phyloP scores from a whole-genome alignment of 2,329 filamentous ascomycete species.

The Neophaeococcomyces aloes region DNA sequence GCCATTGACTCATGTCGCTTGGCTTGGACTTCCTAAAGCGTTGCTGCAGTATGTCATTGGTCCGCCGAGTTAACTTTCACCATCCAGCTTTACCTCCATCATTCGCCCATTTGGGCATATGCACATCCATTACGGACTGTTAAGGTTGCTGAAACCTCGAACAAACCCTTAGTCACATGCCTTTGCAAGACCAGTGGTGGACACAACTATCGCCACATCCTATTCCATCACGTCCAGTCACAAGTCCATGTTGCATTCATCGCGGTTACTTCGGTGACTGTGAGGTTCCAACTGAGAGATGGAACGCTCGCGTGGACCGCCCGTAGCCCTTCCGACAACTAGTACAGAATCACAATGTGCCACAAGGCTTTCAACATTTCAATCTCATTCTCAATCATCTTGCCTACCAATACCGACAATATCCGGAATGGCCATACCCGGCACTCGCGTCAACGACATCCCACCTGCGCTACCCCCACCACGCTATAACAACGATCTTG shows the following conservation, averaged over 20 bases:
- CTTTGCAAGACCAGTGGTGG: not conserved
- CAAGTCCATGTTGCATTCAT: not conserved
- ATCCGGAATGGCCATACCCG: slow-evolving; percentile 52
- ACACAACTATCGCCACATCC: not conserved
- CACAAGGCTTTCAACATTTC: slow-evolving; percentile 22
- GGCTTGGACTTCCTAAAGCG: not conserved
- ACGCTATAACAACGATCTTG: slow-evolving; percentile 46
- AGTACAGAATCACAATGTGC: slow-evolving; percentile 11
- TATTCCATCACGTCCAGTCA: too few species aligned
- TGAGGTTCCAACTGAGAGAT: slow-evolving; percentile 9
- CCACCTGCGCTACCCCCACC: slow-evolving; percentile 58
- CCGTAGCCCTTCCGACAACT: slow-evolving; percentile 12
- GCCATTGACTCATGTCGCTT: not conserved
- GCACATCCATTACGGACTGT: not conserved
- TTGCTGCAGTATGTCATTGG: not conserved
- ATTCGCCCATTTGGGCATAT: slow-evolving; percentile 4
- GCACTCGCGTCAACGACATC: slow-evolving; percentile 38
- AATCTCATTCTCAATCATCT: slow-evolving; percentile 30
- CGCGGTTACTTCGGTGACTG: not conserved
- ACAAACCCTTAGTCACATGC: not conserved
- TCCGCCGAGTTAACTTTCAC: not conserved
- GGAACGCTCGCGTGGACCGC: slow-evolving; percentile 14
- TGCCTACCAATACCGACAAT: slow-evolving; percentile 29
- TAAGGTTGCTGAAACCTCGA: not conserved
- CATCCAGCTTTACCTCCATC: not conserved